Evolutionary conservation across 2,329 filamentous ascomycete genomes (phyloP), one percentile per base, ranked within the genome.

Genomic region (Tolypocladium guangdongense): DNA sequence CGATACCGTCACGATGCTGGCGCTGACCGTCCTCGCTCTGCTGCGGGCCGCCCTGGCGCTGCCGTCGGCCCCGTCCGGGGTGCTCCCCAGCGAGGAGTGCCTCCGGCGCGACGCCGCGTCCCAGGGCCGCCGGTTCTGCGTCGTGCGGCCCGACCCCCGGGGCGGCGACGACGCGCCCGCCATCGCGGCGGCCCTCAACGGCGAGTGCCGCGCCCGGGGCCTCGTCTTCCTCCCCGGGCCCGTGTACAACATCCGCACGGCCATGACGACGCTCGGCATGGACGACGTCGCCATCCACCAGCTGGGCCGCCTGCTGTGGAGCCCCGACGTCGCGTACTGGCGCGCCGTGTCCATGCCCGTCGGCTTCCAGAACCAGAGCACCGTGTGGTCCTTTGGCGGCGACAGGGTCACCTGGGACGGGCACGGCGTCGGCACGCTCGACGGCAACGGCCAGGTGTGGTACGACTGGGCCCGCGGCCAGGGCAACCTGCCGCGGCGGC

Each of bases 381-480:
- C 75, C 0, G 78, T 76, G 1, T 81, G 76, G 74, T 65, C 75
- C 51, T 72, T 82, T 56, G 78, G 80, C 18, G 81, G 81, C 6
- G 65, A 75, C 14, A 71, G 74, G 35, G 66, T 84, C 27, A 62
- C 66, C 11, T 71, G 77, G 56, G 67, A 76, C 36, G 79, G 78
- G 11, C 65, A 75, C 58, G 75, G 75, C 14, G 63, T 65, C 22
- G 81, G 81, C 5, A 80, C 75, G 2, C 65, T 83, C 16, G 72
- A 83, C 60, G 80, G 81, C 11, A 83, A 83, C 59, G 81, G 81
- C 2, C 76, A 82, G 59, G 71, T 73, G 3, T 84, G 80, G 80
- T 83, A 83, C 59, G 71, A 78, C 55, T 77, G 73, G 63, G 71
- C 72, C 49, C 63, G 67, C 32, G 67, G 70, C 16, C 59, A 60